Conservation (phyloP, 768 basidiomycete genomes). For the Termitomyces sp. region DNA sequence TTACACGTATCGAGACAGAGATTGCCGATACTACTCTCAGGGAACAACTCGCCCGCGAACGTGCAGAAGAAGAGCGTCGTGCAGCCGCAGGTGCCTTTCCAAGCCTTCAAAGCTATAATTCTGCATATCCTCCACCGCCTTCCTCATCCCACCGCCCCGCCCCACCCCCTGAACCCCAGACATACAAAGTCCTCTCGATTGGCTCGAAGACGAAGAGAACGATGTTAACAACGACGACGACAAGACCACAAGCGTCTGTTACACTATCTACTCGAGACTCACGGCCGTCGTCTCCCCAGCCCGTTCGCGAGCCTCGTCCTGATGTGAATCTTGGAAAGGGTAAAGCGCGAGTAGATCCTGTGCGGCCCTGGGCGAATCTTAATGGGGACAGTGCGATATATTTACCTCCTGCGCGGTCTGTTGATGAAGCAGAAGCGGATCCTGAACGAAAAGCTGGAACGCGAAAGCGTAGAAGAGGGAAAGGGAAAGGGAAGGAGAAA, state of each 20-base stretch:
- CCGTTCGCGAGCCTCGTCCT: conserved; percentile 31
- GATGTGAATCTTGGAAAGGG: conserved; percentile 31
- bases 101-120: conserved; percentile 28
- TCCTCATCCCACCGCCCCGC: conserved; percentile 2
- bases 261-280: conserved; percentile 27
- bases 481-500: conserved; percentile 11
- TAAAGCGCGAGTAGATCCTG: conserved; percentile 30
- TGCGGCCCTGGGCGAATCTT: conserved; percentile 2
- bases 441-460: conserved; percentile 4
- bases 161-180: conserved; percentile 23
- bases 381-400: conserved; percentile 31
- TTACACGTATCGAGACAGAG: conserved; percentile 41
- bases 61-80: conserved; percentile 44
- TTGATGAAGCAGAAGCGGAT: conserved; percentile 5
- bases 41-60: conserved; percentile 49
- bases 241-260: conserved; percentile 23
- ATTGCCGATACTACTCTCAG: conserved; percentile 38
- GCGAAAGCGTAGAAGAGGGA: conserved; percentile 10
- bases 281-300: conserved; percentile 30
- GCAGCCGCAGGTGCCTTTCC: conserved; percentile 62
- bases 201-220: conserved; percentile 48
- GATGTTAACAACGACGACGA: conserved; percentile 50
- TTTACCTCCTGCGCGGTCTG: conserved; percentile 24
- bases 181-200: conserved; percentile 56
- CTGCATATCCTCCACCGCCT: conserved; percentile 3